A percentile compares a stretch with the other conserved stretches of the same genome.
Evolutionary conservation across 2,329 filamentous ascomycete genomes (phyloP).

Genomic region (Tympanopsis confertula): DNA sequence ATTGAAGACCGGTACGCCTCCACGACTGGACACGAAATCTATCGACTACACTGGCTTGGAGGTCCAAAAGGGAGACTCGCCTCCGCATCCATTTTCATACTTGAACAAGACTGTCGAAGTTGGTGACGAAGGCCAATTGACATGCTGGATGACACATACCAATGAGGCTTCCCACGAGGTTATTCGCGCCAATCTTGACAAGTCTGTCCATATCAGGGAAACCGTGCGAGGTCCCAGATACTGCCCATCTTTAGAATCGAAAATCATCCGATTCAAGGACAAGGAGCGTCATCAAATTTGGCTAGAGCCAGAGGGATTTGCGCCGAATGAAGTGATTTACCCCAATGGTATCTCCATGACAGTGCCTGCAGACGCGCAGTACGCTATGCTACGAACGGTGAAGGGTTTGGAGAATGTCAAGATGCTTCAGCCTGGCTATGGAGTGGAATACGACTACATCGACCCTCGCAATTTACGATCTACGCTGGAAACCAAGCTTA

Average conservation of each 20-base stretch:
- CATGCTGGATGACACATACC: conserved; percentile 80
- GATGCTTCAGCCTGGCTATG: conserved; percentile 93
- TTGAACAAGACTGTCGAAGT: conserved; percentile 71
- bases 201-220: conserved; percentile 91
- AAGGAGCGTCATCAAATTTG: conserved; percentile 80
- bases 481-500: conserved; percentile 89
- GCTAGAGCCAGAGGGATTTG: conserved; percentile 92
- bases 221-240: conserved; percentile 89
- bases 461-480: conserved; percentile 78
- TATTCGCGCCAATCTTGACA: conserved; percentile 80
- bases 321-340: conserved; percentile 72
- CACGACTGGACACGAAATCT: conserved; percentile 67
- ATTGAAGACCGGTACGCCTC: conserved; percentile 91
- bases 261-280: conserved; percentile 76
- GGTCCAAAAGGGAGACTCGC: conserved; percentile 69
- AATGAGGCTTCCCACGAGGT: conserved; percentile 74
- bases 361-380: conserved; percentile 77
- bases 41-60: conserved; percentile 70
- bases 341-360: conserved; percentile 98
- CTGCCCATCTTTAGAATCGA: conserved; percentile 89
- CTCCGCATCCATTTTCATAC: conserved; percentile 84
- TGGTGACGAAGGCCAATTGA: conserved; percentile 54
- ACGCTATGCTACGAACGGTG: conserved; percentile 74
- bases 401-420: conserved; percentile 75
- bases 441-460: conserved; percentile 97